These are phyloP conservation scores for Trichosporon sp. DNA, from an alignment of 1,284 basidiomycete species.

Conservation along the genomic window DNA sequence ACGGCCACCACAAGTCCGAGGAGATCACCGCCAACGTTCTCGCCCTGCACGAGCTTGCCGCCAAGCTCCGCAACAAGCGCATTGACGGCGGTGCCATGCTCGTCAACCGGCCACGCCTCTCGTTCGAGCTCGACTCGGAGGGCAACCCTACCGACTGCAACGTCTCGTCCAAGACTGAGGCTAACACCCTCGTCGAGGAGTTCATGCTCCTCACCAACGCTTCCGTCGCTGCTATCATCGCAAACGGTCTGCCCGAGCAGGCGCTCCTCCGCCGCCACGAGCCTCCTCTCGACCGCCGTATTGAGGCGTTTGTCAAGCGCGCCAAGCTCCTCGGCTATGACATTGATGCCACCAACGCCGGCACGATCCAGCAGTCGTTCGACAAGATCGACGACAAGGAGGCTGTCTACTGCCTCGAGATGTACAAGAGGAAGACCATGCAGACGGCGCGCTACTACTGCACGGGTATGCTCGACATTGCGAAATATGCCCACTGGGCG, in stretches of 20 bases:
- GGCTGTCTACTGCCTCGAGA: conserved; percentile 72
- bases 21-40: conserved; percentile 76
- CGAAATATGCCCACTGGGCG: conserved; percentile 93
- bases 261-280: conserved; percentile 93
- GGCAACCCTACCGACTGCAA: conserved; percentile 82
- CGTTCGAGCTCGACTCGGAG: conserved; percentile 77
- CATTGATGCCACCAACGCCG: conserved; percentile 78
- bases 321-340: conserved; percentile 80
- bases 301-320: conserved; percentile 69
- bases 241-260: conserved; percentile 90
- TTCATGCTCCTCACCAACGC: conserved; percentile 94
- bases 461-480: conserved; percentile 97
- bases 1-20: conserved; percentile 64
- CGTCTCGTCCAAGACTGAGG: conserved; percentile 67
- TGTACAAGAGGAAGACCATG: conserved; percentile 85
- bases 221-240: conserved; percentile 87
- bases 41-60: conserved; percentile 66
- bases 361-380: conserved; percentile 81
- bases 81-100: conserved; percentile 79
- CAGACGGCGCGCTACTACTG: conserved; percentile 95
- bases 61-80: conserved; percentile 72
- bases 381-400: conserved; percentile 70
- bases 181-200: conserved; percentile 87
- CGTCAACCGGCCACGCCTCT: conserved; percentile 71
- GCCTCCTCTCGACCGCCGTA: conserved; percentile 81